These are phyloP conservation scores for Chlamydomonas urium DNA, from an alignment of 139 green algal species.

Conservation along the genomic window DNA sequence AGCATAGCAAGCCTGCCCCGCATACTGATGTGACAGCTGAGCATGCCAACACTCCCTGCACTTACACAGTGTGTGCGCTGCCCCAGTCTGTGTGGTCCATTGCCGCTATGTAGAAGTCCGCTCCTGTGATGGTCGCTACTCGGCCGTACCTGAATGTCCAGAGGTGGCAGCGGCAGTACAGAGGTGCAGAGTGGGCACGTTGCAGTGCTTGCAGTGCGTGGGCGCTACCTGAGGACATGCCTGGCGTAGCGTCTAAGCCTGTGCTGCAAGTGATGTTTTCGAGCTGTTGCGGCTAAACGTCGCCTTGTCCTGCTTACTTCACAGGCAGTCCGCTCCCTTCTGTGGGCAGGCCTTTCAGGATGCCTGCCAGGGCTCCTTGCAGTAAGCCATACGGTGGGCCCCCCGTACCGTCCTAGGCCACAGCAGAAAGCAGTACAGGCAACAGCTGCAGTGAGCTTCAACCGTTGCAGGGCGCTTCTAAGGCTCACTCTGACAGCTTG, in stretches of 20 bases:
- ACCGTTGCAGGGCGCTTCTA: too few species aligned
- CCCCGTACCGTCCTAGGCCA: slow-evolving; percentile 13
- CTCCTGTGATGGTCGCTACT: neutral
- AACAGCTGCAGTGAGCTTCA: too few species aligned
- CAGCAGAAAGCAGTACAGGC: neutral
- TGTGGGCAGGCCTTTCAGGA: slow-evolving; percentile 7
- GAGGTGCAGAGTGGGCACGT: neutral
- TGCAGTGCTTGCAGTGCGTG: neutral
- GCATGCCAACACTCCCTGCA: neutral
- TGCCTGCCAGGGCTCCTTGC: slow-evolving; percentile 24
- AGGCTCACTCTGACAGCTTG: too few species aligned
- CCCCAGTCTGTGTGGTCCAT: slow-evolving; percentile 26
- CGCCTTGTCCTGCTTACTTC: slow-evolving; percentile 2
- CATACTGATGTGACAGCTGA: too few species aligned
- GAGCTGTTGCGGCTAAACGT: neutral
- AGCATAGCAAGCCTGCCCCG: neutral
- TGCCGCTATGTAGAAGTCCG: slow-evolving; percentile 28
- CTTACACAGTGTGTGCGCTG: slow-evolving; percentile 20
- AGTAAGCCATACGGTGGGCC: slow-evolving; percentile 31
- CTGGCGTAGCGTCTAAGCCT: too few species aligned
- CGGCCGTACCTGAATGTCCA: neutral
- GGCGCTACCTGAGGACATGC: neutral
- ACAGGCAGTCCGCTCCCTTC: slow-evolving; percentile 13
- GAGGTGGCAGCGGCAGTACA: neutral
- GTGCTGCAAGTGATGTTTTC: too few species aligned